phyloP scores from a whole-genome alignment of 164 flowering plant species.

The Vitis amurensis region DNA sequence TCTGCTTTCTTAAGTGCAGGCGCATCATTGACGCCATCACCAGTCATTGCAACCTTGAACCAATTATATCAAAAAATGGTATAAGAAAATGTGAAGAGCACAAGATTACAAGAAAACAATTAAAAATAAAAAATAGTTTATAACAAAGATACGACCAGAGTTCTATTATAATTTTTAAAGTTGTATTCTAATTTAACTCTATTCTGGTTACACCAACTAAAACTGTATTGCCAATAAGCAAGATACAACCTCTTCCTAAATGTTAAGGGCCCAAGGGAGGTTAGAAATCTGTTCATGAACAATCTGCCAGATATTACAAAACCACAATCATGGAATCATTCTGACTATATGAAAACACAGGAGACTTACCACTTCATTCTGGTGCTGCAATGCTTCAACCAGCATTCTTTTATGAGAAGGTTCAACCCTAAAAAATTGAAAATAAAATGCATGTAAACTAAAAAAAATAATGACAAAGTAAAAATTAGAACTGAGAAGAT shows the following conservation, averaged over 20 bases:
- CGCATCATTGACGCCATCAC: constrained; percentile 99
- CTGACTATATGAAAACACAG: neutral
- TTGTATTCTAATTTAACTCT: neutral
- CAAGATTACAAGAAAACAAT: too few relatives aligned
- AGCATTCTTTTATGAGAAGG: constrained; percentile 96
- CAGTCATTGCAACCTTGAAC: constrained; percentile 97
- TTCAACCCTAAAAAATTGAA: constrained; percentile 68
- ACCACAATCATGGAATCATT: neutral
- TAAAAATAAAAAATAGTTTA: too few relatives aligned
- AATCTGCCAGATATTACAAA: neutral
- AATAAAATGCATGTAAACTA: constrained; percentile 3
- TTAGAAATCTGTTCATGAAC: too few relatives aligned
- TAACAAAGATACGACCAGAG: too few relatives aligned
- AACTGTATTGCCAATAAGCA: neutral
- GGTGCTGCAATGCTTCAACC: constrained; percentile 91
- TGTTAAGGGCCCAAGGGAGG: too few relatives aligned
- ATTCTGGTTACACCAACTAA: neutral
- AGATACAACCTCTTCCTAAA: neutral
- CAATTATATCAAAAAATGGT: neutral
- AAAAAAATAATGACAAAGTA: neutral
- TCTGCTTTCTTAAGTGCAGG: constrained; percentile 98
- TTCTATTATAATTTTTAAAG: too few relatives aligned
- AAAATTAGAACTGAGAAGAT: neutral
- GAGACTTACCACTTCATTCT: constrained; percentile 89
- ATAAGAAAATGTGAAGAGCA: too few relatives aligned